A percentile compares a stretch with the other conserved stretches of the same genome.
These are phyloP conservation scores for Trifolium pratense DNA, from an alignment of 306 rosid genomes.

Conservation along the genomic window DNA sequence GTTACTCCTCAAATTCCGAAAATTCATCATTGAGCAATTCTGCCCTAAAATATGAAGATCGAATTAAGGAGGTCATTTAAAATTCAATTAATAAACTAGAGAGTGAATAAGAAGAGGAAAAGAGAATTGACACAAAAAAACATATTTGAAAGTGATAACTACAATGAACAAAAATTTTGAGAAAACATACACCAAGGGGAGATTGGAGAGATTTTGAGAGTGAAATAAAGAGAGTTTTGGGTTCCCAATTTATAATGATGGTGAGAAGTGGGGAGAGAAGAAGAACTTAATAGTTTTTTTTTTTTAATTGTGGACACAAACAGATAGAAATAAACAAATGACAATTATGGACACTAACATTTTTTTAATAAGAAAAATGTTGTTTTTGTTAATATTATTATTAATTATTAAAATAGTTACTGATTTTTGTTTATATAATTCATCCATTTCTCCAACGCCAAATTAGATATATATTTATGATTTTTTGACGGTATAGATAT, in stretches of 20 bases:
- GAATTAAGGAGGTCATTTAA: background rate
- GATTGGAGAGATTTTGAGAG: background rate
- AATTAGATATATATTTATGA: too few species aligned
- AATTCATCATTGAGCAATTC: background rate
- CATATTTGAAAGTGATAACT: too few species aligned
- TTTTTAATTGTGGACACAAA: too few species aligned
- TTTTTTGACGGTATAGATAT: too few species aligned
- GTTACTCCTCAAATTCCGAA: background rate
- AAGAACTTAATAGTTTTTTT: too few species aligned
- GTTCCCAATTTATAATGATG: background rate
- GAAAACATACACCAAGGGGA: background rate
- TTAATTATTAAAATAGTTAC: too few species aligned
- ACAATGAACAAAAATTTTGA: background rate
- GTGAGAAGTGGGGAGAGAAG: background rate
- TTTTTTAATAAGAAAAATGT: too few species aligned
- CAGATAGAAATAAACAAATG: too few species aligned
- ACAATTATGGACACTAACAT: too few species aligned
- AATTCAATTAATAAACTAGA: background rate
- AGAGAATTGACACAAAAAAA: background rate
- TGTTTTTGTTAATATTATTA: too few species aligned
- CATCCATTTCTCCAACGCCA: too few species aligned
- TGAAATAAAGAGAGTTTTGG: background rate
- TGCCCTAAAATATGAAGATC: background rate
- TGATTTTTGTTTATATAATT: too few species aligned
- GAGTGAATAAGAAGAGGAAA: background rate